phyloP scores from a whole-genome alignment of 495 filamentous ascomycete genomes.

The Tuber aestivum region DNA sequence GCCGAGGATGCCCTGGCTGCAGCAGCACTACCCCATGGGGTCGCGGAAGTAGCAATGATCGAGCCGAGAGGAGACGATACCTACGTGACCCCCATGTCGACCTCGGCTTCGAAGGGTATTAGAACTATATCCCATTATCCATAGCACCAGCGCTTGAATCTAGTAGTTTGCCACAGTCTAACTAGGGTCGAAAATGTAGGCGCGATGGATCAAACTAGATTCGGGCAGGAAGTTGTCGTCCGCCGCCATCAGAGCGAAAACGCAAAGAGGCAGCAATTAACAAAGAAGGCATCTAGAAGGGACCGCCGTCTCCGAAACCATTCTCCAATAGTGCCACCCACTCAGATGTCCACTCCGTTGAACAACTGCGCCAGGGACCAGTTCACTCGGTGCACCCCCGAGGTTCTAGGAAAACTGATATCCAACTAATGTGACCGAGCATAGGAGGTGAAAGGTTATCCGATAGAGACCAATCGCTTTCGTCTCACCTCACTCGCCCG shows the following conservation, averaged over 20 bases:
- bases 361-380: conserved; percentile 69
- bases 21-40: conserved; percentile 73
- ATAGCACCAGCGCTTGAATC: conserved; percentile 78
- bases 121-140: conserved; percentile 78
- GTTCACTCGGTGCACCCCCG: conserved; percentile 83
- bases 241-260: conserved; percentile 10
- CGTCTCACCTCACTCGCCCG: conserved; percentile 70
- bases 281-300: conserved; percentile 53
- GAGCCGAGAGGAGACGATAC: conserved; percentile 75
- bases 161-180: conserved; percentile 81
- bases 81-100: conserved; percentile 65
- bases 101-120: conserved; percentile 62
- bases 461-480: conserved; percentile 63
- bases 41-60: conserved; percentile 82
- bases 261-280: conserved; percentile 26
- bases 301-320: conserved; percentile 82
- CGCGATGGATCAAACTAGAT: conserved; percentile 76
- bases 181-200: conserved; percentile 74
- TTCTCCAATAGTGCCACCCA: conserved; percentile 76
- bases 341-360: conserved; percentile 83
- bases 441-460: conserved; percentile 44
- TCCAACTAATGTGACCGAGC: conserved; percentile 24
- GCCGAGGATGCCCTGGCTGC: conserved; percentile 70
- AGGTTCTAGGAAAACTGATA: conserved; percentile 53
- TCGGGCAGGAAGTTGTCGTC: conserved; percentile 79